Conservation (phyloP, 2,329 filamentous ascomycete genomes). For the Fusarium pseudocircinatum region DNA sequence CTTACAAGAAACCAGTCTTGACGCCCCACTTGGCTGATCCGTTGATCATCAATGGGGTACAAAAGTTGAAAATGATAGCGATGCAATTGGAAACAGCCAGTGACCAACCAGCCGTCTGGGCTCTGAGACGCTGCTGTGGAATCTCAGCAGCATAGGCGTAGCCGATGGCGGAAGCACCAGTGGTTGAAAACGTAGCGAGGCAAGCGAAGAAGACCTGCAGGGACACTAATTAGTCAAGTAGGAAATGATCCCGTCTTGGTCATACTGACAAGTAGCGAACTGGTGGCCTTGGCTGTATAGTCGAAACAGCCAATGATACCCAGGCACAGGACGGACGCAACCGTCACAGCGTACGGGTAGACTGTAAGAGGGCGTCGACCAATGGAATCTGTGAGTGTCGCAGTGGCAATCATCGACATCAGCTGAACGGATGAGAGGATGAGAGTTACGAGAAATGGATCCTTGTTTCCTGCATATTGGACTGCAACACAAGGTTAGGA, state of each 20-base stretch:
- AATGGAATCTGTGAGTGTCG: background rate
- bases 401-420: background rate
- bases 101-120: background rate
- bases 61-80: background rate
- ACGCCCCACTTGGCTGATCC: background rate
- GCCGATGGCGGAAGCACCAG: background rate
- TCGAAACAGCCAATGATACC: background rate
- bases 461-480: background rate
- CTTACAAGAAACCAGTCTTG: background rate
- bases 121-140: background rate
- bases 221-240: background rate
- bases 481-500: background rate
- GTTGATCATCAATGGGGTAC: background rate
- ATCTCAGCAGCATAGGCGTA: background rate
- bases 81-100: background rate
- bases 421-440: background rate
- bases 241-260: too few species aligned
- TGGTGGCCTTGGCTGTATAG: background rate
- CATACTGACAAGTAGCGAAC: background rate
- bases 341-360: background rate
- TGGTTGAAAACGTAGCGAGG: background rate
- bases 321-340: background rate
- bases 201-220: background rate
- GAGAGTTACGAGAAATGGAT: background rate
- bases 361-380: background rate